Evolutionary conservation across 345 rosid species (phyloP).

Genomic region (Bruguiera parviflora): DNA sequence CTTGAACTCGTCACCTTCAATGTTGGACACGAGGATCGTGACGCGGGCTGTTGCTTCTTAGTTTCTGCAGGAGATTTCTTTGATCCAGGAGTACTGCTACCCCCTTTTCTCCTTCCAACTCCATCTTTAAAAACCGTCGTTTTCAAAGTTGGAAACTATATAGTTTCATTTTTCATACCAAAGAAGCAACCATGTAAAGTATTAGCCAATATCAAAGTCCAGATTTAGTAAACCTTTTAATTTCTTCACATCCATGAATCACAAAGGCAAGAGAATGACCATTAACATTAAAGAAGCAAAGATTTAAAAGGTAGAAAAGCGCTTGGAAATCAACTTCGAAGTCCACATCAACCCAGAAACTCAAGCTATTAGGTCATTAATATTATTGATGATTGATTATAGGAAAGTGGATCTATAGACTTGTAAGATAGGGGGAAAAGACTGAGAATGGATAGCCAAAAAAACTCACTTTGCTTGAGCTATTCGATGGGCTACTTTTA

Average conservation of each 20-base stretch:
- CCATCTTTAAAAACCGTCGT: conserved; percentile 1
- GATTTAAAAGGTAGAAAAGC: neutral
- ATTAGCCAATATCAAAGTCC: neutral
- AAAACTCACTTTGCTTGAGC: conserved; percentile 26
- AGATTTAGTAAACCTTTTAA: neutral
- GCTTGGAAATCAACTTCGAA: too few relatives aligned
- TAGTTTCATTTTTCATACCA: neutral
- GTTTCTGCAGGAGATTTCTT: conserved; percentile 15
- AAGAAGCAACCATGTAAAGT: neutral
- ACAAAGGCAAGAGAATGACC: too few relatives aligned
- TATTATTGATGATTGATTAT: too few relatives aligned
- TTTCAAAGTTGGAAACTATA: neutral
- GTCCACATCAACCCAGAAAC: too few relatives aligned
- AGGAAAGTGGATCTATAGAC: too few relatives aligned
- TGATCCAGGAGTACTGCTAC: conserved; percentile 15
- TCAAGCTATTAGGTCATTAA: too few relatives aligned
- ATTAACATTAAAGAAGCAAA: neutral
- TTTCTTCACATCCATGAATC: neutral
- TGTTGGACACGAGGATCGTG: conserved; percentile 27
- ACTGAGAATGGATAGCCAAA: too few relatives aligned
- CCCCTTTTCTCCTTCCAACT: conserved; percentile 18
- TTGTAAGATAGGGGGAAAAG: too few relatives aligned
- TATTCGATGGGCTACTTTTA: conserved; percentile 22
- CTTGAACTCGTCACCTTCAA: conserved; percentile 22
- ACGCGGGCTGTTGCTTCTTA: conserved; percentile 22